Conservation (phyloP, 305 asterid genomes). For the Fraxinus angustifolia region DNA sequence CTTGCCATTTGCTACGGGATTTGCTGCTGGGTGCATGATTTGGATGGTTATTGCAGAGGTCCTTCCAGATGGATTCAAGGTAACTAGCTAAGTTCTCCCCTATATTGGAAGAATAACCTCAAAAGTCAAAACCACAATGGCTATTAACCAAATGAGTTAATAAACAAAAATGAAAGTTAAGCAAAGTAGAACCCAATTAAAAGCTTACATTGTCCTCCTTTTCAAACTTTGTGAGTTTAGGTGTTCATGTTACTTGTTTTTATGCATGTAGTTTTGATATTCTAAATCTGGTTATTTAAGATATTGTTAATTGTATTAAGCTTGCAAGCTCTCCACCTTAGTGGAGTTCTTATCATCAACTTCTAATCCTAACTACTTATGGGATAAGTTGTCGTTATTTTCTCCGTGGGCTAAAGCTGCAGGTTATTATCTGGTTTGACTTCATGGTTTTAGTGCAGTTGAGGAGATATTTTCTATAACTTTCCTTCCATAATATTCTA, state of each 20-base stretch:
- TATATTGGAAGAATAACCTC: not conserved
- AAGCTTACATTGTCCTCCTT: not conserved
- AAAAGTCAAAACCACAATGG: not conserved
- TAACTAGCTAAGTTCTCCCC: conserved; percentile 20
- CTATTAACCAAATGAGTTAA: not conserved
- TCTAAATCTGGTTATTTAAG: not conserved
- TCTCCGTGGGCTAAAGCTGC: not conserved
- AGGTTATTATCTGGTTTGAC: not conserved
- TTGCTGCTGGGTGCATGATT: conserved; percentile 99
- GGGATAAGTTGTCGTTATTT: not conserved
- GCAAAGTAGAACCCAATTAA: conserved; percentile 4
- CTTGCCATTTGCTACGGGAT: conserved; percentile 94
- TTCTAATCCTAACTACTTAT: not conserved
- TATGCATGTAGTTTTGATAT: not conserved
- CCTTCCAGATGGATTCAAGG: conserved; percentile 96
- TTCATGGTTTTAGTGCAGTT: not conserved
- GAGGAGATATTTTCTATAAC: not conserved
- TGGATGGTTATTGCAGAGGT: conserved; percentile 99
- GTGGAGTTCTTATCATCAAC: not conserved
- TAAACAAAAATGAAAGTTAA: conserved; percentile 25
- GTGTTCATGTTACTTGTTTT: not conserved
- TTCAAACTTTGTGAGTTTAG: not conserved
- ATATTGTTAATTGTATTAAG: not conserved
- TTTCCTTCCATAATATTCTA: not conserved
- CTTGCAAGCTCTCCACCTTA: not conserved